Evolutionary conservation across 306 rosid genomes (phyloP), one percentile per base, ranked within the genome.

Genomic region (Alnus glutinosa): DNA sequence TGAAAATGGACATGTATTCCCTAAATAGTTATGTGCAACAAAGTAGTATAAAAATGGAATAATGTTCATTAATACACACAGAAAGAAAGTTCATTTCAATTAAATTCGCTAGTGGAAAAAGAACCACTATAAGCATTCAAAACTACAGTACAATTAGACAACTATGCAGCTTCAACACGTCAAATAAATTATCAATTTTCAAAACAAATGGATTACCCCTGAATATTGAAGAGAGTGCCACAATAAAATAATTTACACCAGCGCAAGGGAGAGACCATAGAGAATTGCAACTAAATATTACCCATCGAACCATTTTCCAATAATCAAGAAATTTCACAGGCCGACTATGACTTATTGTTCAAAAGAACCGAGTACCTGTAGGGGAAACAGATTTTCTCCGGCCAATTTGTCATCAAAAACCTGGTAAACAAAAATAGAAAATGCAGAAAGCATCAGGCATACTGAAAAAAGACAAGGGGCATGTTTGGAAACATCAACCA

Each of bases 401-500:
- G 97, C 88, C 88, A 95, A 77, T 71, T 89, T 95, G 73, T 96
- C 99, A 55, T 96, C 97, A 63, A 96, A 93, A 69, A 89, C 99
- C 99, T 96, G 90, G 79, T 64, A 74, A 81, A 59, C 55, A 76
- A 14, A 79, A 1, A 72, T 44, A 55, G 10, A 14, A 70, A 78
- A 11, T 42, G 14, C 19, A 79, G 42, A 78, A 39, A 48, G 46
- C 64, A 49, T 84, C 79, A 80, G 73, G 66, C 75, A 52, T 83
- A 80, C 74, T 28, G 9, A 75, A 62, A 73, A 48, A 44, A 32
- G 78, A 76, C 66, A 83, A 71, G 5, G 19, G 69, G 78, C 66
- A 51, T 69, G 58, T 75, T 70, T 48, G 79, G 75, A 57, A 19
- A 48, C 50, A 63, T 48, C 12, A 51, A 77, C 14, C 71, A 61